phyloP scores from a whole-genome alignment of 768 basidiomycete species.

The Kwoniella newhampshirensis region DNA sequence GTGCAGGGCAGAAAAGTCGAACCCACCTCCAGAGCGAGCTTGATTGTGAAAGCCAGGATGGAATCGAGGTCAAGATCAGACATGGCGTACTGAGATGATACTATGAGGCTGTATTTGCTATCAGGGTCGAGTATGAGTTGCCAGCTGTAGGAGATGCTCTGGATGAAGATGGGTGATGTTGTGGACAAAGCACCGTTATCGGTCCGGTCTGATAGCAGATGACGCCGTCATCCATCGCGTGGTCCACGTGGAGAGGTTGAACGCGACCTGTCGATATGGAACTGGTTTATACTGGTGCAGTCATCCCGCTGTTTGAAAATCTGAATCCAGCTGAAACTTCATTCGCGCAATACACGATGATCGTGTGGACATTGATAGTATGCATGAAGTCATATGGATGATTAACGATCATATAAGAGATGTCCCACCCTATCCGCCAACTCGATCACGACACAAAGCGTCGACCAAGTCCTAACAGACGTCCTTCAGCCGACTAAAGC shows the following conservation, averaged over 20 bases:
- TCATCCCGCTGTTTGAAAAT: no score
- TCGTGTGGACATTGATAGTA: background rate
- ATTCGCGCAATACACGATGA: no score
- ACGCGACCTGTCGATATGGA: background rate
- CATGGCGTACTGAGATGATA: background rate
- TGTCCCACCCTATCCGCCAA: background rate
- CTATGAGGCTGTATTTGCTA: no score
- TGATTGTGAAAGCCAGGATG: conserved; percentile 25
- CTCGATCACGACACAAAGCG: background rate
- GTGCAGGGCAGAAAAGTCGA: background rate
- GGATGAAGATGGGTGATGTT: background rate
- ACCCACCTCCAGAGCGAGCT: conserved; percentile 26
- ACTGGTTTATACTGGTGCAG: no score
- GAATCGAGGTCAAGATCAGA: conserved; percentile 25
- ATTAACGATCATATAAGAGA: background rate
- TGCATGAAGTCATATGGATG: no score
- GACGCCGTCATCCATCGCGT: conserved; percentile 1
- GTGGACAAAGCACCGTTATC: background rate
- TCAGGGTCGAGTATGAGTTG: no score
- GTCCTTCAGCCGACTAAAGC: conserved; percentile 30
- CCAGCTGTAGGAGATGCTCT: background rate
- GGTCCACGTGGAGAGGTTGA: background rate
- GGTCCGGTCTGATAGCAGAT: background rate
- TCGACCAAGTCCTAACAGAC: no score
- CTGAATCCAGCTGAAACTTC: background rate